Evolutionary conservation across 2,329 filamentous ascomycete species (phyloP), one percentile per base, ranked within the genome.

Genomic region (Fusarium pininemorale): DNA sequence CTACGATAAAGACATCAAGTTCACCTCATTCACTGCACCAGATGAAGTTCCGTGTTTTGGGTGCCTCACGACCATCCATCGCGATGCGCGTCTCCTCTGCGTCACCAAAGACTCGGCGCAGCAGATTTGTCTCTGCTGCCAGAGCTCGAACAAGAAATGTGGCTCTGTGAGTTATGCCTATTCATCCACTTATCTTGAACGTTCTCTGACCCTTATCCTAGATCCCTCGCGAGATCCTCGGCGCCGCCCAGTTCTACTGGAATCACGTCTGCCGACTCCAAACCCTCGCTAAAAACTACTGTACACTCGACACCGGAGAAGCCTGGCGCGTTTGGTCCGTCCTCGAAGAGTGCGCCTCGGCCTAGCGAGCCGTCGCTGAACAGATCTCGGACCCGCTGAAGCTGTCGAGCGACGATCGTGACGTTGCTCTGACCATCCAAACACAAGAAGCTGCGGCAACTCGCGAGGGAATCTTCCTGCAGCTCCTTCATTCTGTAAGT

Each of bases 181-280:
- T 10, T 18, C 9, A 18, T 37, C 9, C 1, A 37, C 18, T 37
- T 18, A 6, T 18, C 16, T 37, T 10, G 4, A 37, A 2, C 9
- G 0, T 10, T 18, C 1, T 37, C 35, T 37, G 3, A 37, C 8
- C 9, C 6, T 37, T 18, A 37, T 1, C 16, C 0, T 5, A 37
- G 35, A 37, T 37, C 8, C 45, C 45, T 22, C 18, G 7, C 13
- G 18, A 28, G 1, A 28, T 48, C 45, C 18, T 48, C 5, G 26
- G 45, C 11, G 45, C 24, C 4, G 26, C 45, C 13, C 8, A 48
- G 13, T 48, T 48, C 24, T 30, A 48, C 18, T 48, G 13, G 26
- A 48, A 48, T 7, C 18, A 48, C 4, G 26, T 48, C 45, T 7
- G 4, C 12, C 26, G 26, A 0, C 45, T 16, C 20, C 26, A 35